phyloP scores from a whole-genome alignment of 2,329 filamentous ascomycete genomes.

The Aspergillus hiratsukae region DNA sequence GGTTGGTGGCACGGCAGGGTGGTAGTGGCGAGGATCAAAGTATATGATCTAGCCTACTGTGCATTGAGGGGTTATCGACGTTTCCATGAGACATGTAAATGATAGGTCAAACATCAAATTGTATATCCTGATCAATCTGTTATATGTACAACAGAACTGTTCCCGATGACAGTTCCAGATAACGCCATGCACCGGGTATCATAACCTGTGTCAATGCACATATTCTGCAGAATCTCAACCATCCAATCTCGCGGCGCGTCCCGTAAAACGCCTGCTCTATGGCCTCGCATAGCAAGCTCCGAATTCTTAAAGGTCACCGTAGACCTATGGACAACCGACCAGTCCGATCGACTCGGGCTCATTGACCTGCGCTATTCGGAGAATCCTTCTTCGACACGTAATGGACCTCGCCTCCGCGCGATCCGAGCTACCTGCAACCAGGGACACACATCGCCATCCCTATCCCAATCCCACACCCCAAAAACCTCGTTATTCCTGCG shows the following conservation, averaged over 20 bases:
- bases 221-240: not conserved
- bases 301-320: not conserved
- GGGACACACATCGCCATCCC: not conserved
- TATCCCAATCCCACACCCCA: not conserved
- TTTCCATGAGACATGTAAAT: not conserved
- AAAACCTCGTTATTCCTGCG: not conserved
- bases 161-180: not conserved
- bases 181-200: not conserved
- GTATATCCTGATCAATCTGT: not conserved
- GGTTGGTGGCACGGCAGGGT: constrained; percentile 26
- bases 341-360: not conserved
- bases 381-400: not conserved
- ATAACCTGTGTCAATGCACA: not conserved
- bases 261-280: not conserved
- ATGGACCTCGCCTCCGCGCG: not conserved
- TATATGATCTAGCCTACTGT: not conserved
- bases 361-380: not conserved
- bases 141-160: not conserved
- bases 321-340: not conserved
- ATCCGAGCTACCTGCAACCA: not conserved
- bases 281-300: no score
- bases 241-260: not conserved
- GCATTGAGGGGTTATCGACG: not conserved
- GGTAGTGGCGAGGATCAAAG: not conserved
- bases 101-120: not conserved